These are phyloP conservation scores for Fusarium sp. DNA, from an alignment of 2,329 filamentous ascomycete genomes.

Conservation along the genomic window DNA sequence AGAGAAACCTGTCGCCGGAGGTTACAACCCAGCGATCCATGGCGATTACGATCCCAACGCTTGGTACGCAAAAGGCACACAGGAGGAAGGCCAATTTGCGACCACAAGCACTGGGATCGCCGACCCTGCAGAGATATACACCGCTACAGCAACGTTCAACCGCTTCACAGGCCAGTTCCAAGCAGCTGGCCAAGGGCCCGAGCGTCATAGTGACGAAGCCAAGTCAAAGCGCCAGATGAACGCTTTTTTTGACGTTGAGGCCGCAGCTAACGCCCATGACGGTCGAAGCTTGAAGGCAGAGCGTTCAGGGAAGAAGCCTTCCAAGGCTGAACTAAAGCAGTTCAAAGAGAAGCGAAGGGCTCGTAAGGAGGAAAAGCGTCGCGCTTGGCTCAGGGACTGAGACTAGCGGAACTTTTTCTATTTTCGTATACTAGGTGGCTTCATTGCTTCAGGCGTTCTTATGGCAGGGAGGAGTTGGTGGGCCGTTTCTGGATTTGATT, in stretches of 20 bases:
- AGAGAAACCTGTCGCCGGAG: slow-evolving; percentile 64
- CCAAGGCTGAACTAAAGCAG: slow-evolving; percentile 85
- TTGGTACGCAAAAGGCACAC: slow-evolving; percentile 79
- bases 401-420: neutral
- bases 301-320: slow-evolving; percentile 83
- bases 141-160: slow-evolving; percentile 82
- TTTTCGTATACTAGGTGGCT: slow-evolving; percentile 9
- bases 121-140: slow-evolving; percentile 65
- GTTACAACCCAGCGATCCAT: slow-evolving; percentile 96
- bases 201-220: slow-evolving; percentile 85
- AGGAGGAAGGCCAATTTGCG: slow-evolving; percentile 49
- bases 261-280: slow-evolving; percentile 89
- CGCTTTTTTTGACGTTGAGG: slow-evolving; percentile 95
- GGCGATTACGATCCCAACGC: slow-evolving; percentile 96
- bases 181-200: slow-evolving; percentile 70
- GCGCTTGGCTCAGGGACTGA: slow-evolving; percentile 90
- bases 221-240: slow-evolving; percentile 91
- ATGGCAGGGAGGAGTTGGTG: slow-evolving; percentile 33
- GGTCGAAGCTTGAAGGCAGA: slow-evolving; percentile 93
- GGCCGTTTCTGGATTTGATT: slow-evolving; percentile 16
- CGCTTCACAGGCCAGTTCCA: slow-evolving; percentile 90
- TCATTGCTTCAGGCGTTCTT: slow-evolving; percentile 26
- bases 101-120: slow-evolving; percentile 37
- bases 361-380: slow-evolving; percentile 92
- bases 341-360: slow-evolving; percentile 91